Conservation (phyloP, 345 rosid species). For the Linum usitatissimum region DNA sequence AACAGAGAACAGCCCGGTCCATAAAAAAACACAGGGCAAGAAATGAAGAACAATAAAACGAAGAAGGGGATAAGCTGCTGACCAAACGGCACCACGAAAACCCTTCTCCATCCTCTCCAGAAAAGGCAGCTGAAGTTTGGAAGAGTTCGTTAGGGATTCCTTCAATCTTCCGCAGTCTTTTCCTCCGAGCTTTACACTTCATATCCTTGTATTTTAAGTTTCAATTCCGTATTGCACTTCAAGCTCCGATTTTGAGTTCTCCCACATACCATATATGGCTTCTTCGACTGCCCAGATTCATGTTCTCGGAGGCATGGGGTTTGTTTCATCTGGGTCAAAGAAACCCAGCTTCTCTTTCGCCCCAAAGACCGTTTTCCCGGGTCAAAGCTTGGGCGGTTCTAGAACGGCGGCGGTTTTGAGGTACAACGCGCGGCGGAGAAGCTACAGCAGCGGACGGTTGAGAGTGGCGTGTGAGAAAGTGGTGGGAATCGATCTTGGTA, state of each 20-base stretch:
- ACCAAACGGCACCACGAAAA: not conserved
- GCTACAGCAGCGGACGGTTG: conserved; percentile 41
- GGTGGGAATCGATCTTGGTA: conserved; percentile 92
- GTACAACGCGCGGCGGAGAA: conserved; percentile 14
- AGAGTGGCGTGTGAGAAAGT: conserved; percentile 78
- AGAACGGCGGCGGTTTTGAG: conserved; percentile 41
- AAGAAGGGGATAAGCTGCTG: not conserved
- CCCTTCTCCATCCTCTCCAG: not conserved
- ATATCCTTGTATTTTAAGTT: too few species aligned
- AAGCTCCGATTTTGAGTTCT: not conserved
- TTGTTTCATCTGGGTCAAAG: conserved; percentile 18
- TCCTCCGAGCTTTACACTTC: too few species aligned
- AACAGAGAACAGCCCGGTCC: not conserved
- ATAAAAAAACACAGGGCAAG: too few species aligned
- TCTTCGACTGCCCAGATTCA: conserved; percentile 69
- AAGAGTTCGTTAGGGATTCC: not conserved
- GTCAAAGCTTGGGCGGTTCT: conserved; percentile 26
- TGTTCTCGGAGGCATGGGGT: conserved; percentile 41
- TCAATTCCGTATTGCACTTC: not conserved
- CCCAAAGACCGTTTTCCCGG: conserved; percentile 42
- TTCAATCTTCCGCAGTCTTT: not conserved
- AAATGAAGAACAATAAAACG: not conserved
- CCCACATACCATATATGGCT: conserved; percentile 37
- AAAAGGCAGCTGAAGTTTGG: not conserved
- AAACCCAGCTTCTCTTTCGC: conserved; percentile 18